Percentiles rank a stretch among this genome's conserved stretches.
Evolutionary conservation across 2,329 filamentous ascomycete species (phyloP).

Genomic region (Macrophomina tecta): DNA sequence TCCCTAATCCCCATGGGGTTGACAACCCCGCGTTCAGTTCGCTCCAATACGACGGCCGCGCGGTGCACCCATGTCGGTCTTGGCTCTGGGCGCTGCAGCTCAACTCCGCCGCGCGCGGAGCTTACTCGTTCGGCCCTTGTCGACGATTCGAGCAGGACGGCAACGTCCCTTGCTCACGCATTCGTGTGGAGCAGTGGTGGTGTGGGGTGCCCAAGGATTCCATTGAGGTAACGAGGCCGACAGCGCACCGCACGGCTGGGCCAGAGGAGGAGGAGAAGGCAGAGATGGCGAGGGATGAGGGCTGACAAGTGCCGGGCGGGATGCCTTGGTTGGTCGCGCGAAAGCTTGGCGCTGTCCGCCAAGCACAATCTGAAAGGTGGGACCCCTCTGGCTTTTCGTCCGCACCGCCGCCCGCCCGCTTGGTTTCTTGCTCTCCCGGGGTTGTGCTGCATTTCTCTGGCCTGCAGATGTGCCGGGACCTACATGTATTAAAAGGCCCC

Average conservation of each 20-base stretch:
- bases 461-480: not conserved
- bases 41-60: too few relatives aligned
- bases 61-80: too few relatives aligned
- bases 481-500: conserved; percentile 8
- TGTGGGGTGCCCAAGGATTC: too few relatives aligned
- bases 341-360: conserved; percentile 7
- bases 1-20: conserved; percentile 10
- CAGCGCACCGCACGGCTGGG: not conserved
- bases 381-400: not conserved
- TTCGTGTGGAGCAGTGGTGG: too few relatives aligned
- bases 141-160: too few relatives aligned
- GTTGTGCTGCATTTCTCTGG: not conserved
- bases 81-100: not conserved
- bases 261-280: not conserved
- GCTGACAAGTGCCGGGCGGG: not conserved
- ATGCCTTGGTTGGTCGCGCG: not conserved
- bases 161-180: too few relatives aligned
- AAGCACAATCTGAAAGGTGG: conserved; percentile 11
- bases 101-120: not conserved
- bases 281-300: too few relatives aligned
- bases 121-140: not conserved
- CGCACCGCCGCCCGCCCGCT: not conserved
- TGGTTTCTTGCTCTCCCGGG: not conserved
- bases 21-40: not conserved
- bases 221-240: not conserved